Evolutionary conservation across 192 early-diverging fungal species (phyloP), one percentile per base, ranked within the genome.

Genomic region (Rhizophagus sp.): DNA sequence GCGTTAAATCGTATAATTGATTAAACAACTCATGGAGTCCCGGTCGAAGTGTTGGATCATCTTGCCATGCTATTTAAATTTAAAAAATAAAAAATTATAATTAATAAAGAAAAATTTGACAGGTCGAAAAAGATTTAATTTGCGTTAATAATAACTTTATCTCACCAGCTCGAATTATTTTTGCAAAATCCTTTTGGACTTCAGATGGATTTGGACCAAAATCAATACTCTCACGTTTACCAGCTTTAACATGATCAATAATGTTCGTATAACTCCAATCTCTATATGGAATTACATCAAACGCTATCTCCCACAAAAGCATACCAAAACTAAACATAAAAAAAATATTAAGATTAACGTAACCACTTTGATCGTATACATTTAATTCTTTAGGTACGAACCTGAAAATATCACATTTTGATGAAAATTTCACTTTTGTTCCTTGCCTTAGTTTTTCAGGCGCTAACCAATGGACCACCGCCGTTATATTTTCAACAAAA

Each of bases 371-470:
- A 34, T 36, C 19, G 8, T 24, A 33, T 3, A 70, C 10, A 9
- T 44, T 33, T 39, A 17, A 69, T 8, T 41, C 4, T 41, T 12
- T 19, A 70, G 3, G 24, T 57, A 27, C 24, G 10, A 5, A 76
- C 57, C 75, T 76, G 62, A 64, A 76, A 41, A 76, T 76, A 49
- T 76, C 75, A 65, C 75, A 76, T 76, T 76, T 76, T 9, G 62
- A 36, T 27, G 75, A 44, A 64, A 44, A 63, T 47, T 62, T 62
- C 27, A 50, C 24, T 50, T 73, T 73, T 12, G 47, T 73, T 0
- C 68, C 68, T 12, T 44, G 39, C 7, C 73, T 13, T 24, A 76
- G 41, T 63, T 76, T 76, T 47, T 76, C 75, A 17, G 75, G 75
- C 10, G 75, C 75, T 5, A 76, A 22, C 75, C 75, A 76, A 44